These are phyloP conservation scores for Prinsepia uniflora DNA, from an alignment of 306 rosid species.

Conservation along the genomic window DNA sequence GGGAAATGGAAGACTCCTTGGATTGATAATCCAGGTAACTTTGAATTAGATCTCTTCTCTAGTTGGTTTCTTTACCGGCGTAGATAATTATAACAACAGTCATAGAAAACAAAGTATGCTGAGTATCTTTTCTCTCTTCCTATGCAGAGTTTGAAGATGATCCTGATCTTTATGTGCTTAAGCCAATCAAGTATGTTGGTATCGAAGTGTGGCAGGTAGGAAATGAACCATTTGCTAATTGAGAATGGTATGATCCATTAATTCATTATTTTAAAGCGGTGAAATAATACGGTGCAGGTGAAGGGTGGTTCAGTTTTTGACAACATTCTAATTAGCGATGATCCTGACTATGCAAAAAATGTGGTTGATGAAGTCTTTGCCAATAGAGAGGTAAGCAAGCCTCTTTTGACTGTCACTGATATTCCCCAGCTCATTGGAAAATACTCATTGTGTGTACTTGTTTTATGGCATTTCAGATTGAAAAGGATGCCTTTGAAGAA, in stretches of 20 bases:
- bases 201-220: constrained; percentile 97
- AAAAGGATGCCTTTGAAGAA: constrained; percentile 83
- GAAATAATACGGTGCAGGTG: constrained; percentile 46
- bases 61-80: background rate
- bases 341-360: constrained; percentile 83
- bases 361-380: constrained; percentile 62
- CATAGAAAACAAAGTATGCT: constrained; percentile 18
- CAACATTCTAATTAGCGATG: constrained; percentile 87
- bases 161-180: constrained; percentile 80
- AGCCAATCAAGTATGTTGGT: constrained; percentile 88
- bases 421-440: constrained; percentile 10
- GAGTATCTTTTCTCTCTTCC: constrained; percentile 4
- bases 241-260: background rate
- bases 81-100: constrained; percentile 15
- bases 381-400: constrained; percentile 64
- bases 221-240: background rate
- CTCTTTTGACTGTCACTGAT: constrained; percentile 17
- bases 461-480: constrained; percentile 44
- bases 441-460: constrained; percentile 1
- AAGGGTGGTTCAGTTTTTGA: constrained; percentile 94
- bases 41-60: background rate
- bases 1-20: constrained; percentile 94
- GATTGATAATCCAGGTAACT: constrained; percentile 91
- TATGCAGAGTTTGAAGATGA: constrained; percentile 89
- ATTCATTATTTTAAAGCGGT: background rate